Percentiles rank a stretch among this genome's conserved stretches.
Evolutionary conservation across 192 early-diverging fungal genomes (phyloP).

Genomic region (Spizellomyces sp.): DNA sequence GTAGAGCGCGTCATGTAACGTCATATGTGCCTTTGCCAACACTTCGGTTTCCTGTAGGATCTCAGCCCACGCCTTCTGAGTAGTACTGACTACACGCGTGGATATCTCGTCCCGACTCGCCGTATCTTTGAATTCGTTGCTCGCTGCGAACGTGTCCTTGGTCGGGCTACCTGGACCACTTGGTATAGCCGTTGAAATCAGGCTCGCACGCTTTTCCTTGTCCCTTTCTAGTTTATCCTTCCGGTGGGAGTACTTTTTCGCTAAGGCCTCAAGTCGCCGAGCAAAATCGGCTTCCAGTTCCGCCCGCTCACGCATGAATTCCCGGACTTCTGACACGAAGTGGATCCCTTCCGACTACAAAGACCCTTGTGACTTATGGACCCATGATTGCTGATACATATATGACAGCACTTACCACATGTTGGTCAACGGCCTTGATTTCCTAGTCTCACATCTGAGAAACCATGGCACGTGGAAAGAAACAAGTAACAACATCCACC

Average conservation of each 20-base stretch:
- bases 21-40: constrained; percentile 49
- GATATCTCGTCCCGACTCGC: too few relatives aligned
- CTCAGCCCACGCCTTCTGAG: constrained; percentile 58
- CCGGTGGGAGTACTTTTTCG: constrained; percentile 55
- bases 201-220: background rate
- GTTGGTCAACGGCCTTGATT: constrained; percentile 24
- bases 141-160: too few relatives aligned
- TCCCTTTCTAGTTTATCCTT: constrained; percentile 14
- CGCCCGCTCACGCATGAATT: constrained; percentile 69
- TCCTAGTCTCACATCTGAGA: constrained; percentile 6
- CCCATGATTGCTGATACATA: background rate
- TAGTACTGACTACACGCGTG: constrained; percentile 43
- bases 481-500: background rate
- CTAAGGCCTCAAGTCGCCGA: constrained; percentile 63
- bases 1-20: constrained; percentile 56
- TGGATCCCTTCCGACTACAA: constrained; percentile 51
- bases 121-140: too few relatives aligned
- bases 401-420: constrained; percentile 7
- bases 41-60: constrained; percentile 62
- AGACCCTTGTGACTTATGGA: background rate
- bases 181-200: background rate
- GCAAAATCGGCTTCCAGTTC: constrained; percentile 74
- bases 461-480: too few relatives aligned
- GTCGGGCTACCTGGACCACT: too few relatives aligned
- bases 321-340: constrained; percentile 68